Evolutionary conservation across 768 basidiomycete species (phyloP), one percentile per base, ranked within the genome.

Genomic region (Pleurotus djamor): DNA sequence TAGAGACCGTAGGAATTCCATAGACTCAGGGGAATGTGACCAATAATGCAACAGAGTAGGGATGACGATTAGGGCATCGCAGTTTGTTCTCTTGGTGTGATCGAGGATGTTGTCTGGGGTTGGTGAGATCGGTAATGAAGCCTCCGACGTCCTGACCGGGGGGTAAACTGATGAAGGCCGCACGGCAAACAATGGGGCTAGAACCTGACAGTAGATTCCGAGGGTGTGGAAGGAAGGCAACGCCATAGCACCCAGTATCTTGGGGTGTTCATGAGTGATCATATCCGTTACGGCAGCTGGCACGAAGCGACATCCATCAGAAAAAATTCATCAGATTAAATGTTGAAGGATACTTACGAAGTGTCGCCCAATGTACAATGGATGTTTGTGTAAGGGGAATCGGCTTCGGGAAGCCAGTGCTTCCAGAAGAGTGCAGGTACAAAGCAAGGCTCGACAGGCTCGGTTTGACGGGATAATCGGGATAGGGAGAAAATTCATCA

Each of bases 221-320:
- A 73, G 59, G 0, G 66, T 67, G 59, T 81, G 77, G 65, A 81
- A 80, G 5, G 76, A 44, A 5, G 79, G 79, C 13, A 79, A 63
- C 10, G 65, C 63, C 67, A 74, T 71, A 6, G 60, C 64, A 33
- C 66, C 67, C 41, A 72, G 49, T 21, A 63, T 68, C 45, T 69
- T 47, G 13, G 61, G 60, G 12, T 62, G 38, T 33, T 57, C 64
- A 10, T 67, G 61, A 4, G 59, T n/a, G 1, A 66, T 45, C 37
- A 67, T 33, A 0, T 67, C 64, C 6, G 61, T 47, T 9, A 68
- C 21, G 17, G 45, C 43, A 57, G 60, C 52, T 63, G 38, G 21
- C 21, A 28, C 21, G 21, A 28, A 28, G 21, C 21, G 21, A 28
- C 21, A 3, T 28, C 21, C 21, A 28, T 28, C 21, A 28, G 21